Evolutionary conservation across 768 basidiomycete species (phyloP).

Genomic region (Russula olivacea): DNA sequence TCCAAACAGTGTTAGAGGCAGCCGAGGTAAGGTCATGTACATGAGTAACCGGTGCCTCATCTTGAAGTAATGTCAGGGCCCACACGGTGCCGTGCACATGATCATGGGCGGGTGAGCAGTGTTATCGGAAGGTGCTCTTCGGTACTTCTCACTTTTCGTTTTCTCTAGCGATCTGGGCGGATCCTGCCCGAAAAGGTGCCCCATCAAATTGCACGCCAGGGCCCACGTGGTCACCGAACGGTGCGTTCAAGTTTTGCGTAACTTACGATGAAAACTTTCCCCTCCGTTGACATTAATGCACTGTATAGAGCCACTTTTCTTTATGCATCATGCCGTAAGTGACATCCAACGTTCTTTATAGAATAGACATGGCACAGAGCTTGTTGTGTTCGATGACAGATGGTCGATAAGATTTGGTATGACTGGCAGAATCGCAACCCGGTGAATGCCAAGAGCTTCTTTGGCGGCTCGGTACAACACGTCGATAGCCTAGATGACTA

Average conservation of each 20-base stretch:
- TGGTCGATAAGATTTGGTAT: slow-evolving; percentile 37
- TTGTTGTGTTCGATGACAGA: slow-evolving; percentile 22
- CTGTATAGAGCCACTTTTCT: slow-evolving; percentile 34
- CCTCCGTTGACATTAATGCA: neutral
- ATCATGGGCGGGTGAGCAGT: slow-evolving; percentile 32
- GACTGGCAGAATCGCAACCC: slow-evolving; percentile 33
- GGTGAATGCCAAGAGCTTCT: slow-evolving; percentile 29
- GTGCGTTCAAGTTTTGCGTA: slow-evolving; percentile 16
- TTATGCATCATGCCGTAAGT: slow-evolving; percentile 34
- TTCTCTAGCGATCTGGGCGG: slow-evolving; percentile 31
- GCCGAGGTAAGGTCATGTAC: slow-evolving; percentile 26
- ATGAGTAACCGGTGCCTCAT: neutral
- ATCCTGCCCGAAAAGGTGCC: slow-evolving; percentile 29
- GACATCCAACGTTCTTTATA: neutral
- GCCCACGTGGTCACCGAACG: slow-evolving; percentile 33
- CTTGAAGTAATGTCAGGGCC: slow-evolving; percentile 26
- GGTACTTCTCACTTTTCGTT: neutral
- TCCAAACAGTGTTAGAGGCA: slow-evolving; percentile 32
- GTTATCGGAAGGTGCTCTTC: neutral
- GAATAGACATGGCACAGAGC: neutral
- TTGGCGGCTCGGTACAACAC: slow-evolving; percentile 32
- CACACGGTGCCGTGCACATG: slow-evolving; percentile 32
- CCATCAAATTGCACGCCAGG: slow-evolving; percentile 28
- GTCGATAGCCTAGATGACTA: slow-evolving; percentile 26
- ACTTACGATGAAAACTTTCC: neutral